A percentile compares a stretch with the other conserved stretches of the same genome.
These are phyloP conservation scores for Middelhovenomyces tepae DNA, from an alignment of 805 yeast genomes.

Conservation along the genomic window DNA sequence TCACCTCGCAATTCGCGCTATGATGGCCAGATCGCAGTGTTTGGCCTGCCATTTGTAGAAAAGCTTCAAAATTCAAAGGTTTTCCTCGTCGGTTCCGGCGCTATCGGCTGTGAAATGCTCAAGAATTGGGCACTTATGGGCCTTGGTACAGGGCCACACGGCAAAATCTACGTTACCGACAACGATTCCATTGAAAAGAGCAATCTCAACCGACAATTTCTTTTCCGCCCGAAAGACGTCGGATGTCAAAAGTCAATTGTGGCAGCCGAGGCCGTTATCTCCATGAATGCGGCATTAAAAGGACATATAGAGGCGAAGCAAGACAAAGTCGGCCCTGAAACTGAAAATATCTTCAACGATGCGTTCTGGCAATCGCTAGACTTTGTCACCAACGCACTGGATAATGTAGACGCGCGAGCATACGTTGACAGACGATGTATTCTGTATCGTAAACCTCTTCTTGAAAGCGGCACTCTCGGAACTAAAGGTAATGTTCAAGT, in stretches of 20 bases:
- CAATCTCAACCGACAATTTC: constrained; percentile 90
- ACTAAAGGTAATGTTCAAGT: constrained; percentile 98
- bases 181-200: constrained; percentile 94
- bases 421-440: constrained; percentile 97
- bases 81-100: constrained; percentile 96
- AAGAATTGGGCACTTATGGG: constrained; percentile 98
- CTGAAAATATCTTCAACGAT: constrained; percentile 80
- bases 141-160: constrained; percentile 83
- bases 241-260: constrained; percentile 85
- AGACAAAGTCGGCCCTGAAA: constrained; percentile 91
- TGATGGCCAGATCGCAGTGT: constrained; percentile 92
- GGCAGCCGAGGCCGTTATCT: constrained; percentile 75
- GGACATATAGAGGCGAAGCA: constrained; percentile 69
- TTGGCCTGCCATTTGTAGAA: constrained; percentile 72
- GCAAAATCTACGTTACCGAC: constrained; percentile 80
- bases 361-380: constrained; percentile 77
- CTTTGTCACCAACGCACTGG: constrained; percentile 92
- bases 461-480: constrained; percentile 96
- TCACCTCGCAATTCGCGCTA: constrained; percentile 75
- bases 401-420: constrained; percentile 95
- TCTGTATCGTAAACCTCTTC: constrained; percentile 78
- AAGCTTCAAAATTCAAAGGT: constrained; percentile 67
- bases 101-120: constrained; percentile 97
- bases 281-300: constrained; percentile 74
- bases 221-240: constrained; percentile 91